Evolutionary conservation across 2,329 filamentous ascomycete species (phyloP).

Genomic region (Anthostomella pinea): DNA sequence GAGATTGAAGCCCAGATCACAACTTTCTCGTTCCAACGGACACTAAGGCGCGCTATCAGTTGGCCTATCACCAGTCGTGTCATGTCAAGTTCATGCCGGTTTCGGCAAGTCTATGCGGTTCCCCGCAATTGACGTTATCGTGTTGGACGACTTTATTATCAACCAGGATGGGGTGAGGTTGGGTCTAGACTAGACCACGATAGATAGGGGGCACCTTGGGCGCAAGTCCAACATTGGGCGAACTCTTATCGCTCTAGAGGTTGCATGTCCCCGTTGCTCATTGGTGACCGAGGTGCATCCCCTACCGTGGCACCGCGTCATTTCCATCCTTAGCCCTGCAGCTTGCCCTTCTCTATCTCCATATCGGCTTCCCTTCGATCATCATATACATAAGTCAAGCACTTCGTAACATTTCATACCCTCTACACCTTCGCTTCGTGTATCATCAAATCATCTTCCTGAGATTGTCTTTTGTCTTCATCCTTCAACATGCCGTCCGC

Average conservation of each 20-base stretch:
- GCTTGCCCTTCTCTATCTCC: no score
- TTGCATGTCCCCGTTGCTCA: constrained; percentile 24
- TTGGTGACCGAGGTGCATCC: constrained; percentile 13
- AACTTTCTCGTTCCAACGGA: background rate
- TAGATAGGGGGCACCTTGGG: constrained; percentile 1
- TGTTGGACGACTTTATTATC: constrained; percentile 19
- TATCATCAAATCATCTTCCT: background rate
- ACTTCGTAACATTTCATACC: background rate
- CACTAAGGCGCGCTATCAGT: background rate
- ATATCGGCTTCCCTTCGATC: no score
- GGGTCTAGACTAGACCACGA: constrained; percentile 14
- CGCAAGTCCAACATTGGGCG: constrained; percentile 8
- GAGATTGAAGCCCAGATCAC: background rate
- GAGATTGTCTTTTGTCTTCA: constrained; percentile 1
- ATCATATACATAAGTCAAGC: no score
- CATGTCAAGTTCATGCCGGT: constrained; percentile 16
- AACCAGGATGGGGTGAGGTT: constrained; percentile 12
- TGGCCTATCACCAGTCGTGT: background rate
- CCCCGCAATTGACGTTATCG: constrained; percentile 26
- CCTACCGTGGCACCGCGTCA: constrained; percentile 9
- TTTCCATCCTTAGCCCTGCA: constrained; percentile 12
- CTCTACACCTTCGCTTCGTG: background rate
- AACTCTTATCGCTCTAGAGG: constrained; percentile 23
- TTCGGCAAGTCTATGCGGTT: constrained; percentile 27
- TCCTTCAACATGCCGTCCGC: constrained; percentile 22